A percentile compares a stretch with the other conserved stretches of the same genome.
These are phyloP conservation scores for Gaultheria prostrata DNA, from an alignment of 148 eudicot species.

Conservation along the genomic window DNA sequence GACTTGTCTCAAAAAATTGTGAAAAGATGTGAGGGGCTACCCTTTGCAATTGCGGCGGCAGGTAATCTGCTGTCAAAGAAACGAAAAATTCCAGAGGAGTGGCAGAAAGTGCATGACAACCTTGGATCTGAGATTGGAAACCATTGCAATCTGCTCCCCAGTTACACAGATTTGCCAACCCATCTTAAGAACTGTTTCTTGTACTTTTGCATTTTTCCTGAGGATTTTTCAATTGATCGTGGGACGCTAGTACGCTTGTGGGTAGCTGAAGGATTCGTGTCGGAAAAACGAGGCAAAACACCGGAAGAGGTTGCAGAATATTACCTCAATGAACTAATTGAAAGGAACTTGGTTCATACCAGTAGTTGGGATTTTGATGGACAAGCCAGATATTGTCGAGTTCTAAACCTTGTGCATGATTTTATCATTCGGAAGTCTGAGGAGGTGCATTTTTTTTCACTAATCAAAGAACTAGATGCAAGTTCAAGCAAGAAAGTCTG, in stretches of 20 bases:
- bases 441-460: slow-evolving; percentile 23
- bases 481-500: background rate
- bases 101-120: slow-evolving; percentile 30
- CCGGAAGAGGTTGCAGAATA: slow-evolving; percentile 18
- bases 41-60: slow-evolving; percentile 27
- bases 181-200: slow-evolving; percentile 29
- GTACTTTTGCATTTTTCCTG: slow-evolving; percentile 17
- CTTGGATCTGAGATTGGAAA: slow-evolving; percentile 15
- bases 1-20: slow-evolving; percentile 19
- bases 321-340: slow-evolving; percentile 27
- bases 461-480: background rate
- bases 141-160: background rate
- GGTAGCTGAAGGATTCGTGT: background rate
- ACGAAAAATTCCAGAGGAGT: slow-evolving; percentile 2
- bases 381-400: slow-evolving; percentile 15
- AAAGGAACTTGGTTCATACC: slow-evolving; percentile 24
- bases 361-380: slow-evolving; percentile 20
- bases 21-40: slow-evolving; percentile 41
- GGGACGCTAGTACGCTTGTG: background rate
- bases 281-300: background rate
- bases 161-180: slow-evolving; percentile 23
- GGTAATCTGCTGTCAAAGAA: slow-evolving; percentile 28
- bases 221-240: background rate
- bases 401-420: slow-evolving; percentile 17
- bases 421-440: slow-evolving; percentile 25